Evolutionary conservation across 2,329 filamentous ascomycete genomes (phyloP).

Genomic region (Tolypocladium paradoxum): DNA sequence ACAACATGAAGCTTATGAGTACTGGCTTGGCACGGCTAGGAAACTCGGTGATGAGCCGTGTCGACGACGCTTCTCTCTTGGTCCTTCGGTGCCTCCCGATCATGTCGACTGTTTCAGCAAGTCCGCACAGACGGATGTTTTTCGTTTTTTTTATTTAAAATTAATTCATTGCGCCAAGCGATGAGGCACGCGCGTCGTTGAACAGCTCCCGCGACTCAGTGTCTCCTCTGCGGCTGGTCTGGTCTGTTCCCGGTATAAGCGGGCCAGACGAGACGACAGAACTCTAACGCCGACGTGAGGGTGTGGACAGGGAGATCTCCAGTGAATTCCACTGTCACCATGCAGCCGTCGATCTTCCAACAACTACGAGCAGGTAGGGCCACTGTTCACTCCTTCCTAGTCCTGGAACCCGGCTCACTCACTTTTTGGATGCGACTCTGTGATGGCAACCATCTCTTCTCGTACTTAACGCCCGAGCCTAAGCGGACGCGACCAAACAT

Average conservation of each 20-base stretch:
- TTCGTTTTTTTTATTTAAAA: no score
- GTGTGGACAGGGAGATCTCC: not conserved
- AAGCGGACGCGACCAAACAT: not conserved
- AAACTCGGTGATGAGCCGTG: not conserved
- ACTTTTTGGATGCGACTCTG: not conserved
- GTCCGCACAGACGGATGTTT: not conserved
- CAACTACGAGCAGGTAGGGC: no score
- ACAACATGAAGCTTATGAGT: no score
- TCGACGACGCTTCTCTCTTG: not conserved
- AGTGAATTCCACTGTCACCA: not conserved
- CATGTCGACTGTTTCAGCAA: not conserved
- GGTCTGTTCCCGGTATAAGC: no score
- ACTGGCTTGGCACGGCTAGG: not conserved
- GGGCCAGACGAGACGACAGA: not conserved
- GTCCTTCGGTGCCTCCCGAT: not conserved
- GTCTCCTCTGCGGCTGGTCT: no score
- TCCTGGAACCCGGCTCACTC: not conserved
- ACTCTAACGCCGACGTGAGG: not conserved
- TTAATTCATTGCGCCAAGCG: not conserved
- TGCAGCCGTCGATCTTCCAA: not conserved
- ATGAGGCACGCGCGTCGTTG: no score
- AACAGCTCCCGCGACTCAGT: no score
- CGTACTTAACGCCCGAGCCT: not conserved
- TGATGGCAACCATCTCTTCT: not conserved
- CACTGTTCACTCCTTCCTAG: no score